Evolutionary conservation across 169 alveolate genomes (phyloP), one percentile per base, ranked within the genome.

Genomic region (Plasmodium berghei): DNA sequence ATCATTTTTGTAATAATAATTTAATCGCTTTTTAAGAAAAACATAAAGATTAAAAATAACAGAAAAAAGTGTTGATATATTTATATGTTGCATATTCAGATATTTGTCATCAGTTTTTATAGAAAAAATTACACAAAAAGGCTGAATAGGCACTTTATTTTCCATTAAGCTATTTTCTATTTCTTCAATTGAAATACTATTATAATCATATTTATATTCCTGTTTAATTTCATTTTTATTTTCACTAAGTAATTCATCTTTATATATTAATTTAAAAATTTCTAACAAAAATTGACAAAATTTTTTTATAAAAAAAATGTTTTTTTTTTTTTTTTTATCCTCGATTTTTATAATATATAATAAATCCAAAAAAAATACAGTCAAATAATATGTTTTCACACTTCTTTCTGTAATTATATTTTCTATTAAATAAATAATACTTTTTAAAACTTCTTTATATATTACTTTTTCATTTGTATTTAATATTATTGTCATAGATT

Each of bases 31-130:
- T 42, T 83, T 83, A 14, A 83, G 20, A n/a, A 40, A 83, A 1
- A 64, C 86, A 69, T 69, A 83, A 14, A 83, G 54, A 58, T 83
- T 83, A 34, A 83, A 70, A 10, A 83, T 83, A 1, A 83, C 72
- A 5, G 85, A 83, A 40, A 83, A 83, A 9, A 83, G 58, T 3
- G 63, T 67, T 0, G 90, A 83, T 16, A 83, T 83, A 69, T 83
- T 83, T 56, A 67, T 40, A 18, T 83, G 80, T 45, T 83, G 90
- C 24, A 62, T 10, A 62, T 6, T 83, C 2, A 83, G 8, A 69
- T 58, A 83, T 16, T 83, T 83, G 12, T 83, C 90, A 55, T 83
- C 90, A 0, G 90, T 83, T 14, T 83, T 83, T 56, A 83, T 67
- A 1, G 86, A 83, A 69, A 83, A 83, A 0, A 83, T 72, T 5